A percentile compares a stretch with the other conserved stretches of the same genome.
Evolutionary conservation across 345 rosid species (phyloP).

Genomic region (Bruguiera gymnorhiza): DNA sequence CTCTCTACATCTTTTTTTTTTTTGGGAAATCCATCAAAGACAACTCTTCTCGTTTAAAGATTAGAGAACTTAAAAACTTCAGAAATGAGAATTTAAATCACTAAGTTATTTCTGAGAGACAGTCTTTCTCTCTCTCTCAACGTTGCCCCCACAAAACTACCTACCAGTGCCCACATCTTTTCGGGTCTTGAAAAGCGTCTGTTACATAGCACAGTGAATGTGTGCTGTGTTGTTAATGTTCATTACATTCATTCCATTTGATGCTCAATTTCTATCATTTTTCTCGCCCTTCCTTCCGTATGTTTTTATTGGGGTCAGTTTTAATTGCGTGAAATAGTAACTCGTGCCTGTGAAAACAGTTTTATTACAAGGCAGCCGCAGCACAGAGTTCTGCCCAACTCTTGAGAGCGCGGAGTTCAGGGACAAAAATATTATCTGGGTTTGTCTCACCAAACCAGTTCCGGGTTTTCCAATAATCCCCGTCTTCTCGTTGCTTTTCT

Average conservation of each 20-base stretch:
- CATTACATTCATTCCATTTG: background rate
- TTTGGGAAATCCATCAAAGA: no score
- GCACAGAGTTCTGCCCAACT: constrained; percentile 11
- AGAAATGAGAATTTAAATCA: no score
- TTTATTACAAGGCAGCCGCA: constrained; percentile 1
- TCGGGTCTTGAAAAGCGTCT: constrained; percentile 13
- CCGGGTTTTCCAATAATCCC: constrained; percentile 12
- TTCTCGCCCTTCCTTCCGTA: background rate
- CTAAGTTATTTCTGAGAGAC: no score
- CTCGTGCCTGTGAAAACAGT: constrained; percentile 11
- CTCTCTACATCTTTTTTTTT: no score
- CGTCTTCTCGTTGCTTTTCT: constrained; percentile 31
- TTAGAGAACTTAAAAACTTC: no score
- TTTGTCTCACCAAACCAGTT: constrained; percentile 23
- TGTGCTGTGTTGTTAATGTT: background rate
- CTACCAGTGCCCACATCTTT: background rate
- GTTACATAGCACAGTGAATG: constrained; percentile 6
- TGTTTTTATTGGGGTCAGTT: constrained; percentile 11
- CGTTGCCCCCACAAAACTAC: constrained; percentile 17
- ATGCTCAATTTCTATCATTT: background rate
- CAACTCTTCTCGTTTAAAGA: no score
- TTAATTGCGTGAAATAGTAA: constrained; percentile 7
- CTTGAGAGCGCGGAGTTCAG: constrained; percentile 15
- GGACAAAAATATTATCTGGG: constrained; percentile 4
- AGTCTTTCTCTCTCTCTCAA: constrained; percentile 4